Evolutionary conservation across 305 asterid species (phyloP).

Genomic region (Nicotiana rustica): DNA sequence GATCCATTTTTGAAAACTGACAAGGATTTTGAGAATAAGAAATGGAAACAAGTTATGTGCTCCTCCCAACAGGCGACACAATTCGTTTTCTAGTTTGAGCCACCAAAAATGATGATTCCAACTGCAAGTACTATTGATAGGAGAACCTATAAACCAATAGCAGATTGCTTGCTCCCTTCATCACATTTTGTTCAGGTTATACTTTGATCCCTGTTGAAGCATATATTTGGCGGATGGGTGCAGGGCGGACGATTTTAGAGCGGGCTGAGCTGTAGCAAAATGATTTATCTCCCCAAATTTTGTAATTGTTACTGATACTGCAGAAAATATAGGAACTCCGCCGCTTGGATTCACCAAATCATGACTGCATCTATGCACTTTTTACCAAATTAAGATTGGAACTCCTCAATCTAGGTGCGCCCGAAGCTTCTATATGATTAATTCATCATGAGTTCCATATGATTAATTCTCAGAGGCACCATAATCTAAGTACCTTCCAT

Average conservation of each 20-base stretch:
- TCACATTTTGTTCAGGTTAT: slow-evolving; percentile 8
- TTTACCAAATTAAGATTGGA: background rate
- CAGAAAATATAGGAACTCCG: slow-evolving; percentile 1
- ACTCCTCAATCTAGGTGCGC: slow-evolving; percentile 28
- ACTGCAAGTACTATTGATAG: slow-evolving; percentile 17
- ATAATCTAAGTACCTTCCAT: background rate
- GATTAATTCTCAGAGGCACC: background rate
- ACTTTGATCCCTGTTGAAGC: background rate
- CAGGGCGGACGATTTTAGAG: background rate
- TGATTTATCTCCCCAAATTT: slow-evolving; percentile 5
- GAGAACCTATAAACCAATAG: background rate
- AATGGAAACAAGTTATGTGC: slow-evolving; percentile 4
- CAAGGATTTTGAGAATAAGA: slow-evolving; percentile 3
- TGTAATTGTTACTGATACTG: slow-evolving; percentile 10
- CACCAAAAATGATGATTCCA: slow-evolving; percentile 3
- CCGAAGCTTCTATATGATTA: background rate
- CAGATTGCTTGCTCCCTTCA: slow-evolving; percentile 10
- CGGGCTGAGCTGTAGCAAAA: slow-evolving; percentile 7
- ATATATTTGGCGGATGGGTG: background rate
- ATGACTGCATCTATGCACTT: slow-evolving; percentile 5
- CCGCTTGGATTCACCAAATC: slow-evolving; percentile 21
- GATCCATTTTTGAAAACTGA: slow-evolving; percentile 28
- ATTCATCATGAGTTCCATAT: no score
- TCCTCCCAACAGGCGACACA: slow-evolving; percentile 3
- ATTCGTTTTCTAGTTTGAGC: slow-evolving; percentile 16